phyloP scores from a whole-genome alignment of 2,329 filamentous ascomycete genomes.

The Myriosclerotinia scirpicola region DNA sequence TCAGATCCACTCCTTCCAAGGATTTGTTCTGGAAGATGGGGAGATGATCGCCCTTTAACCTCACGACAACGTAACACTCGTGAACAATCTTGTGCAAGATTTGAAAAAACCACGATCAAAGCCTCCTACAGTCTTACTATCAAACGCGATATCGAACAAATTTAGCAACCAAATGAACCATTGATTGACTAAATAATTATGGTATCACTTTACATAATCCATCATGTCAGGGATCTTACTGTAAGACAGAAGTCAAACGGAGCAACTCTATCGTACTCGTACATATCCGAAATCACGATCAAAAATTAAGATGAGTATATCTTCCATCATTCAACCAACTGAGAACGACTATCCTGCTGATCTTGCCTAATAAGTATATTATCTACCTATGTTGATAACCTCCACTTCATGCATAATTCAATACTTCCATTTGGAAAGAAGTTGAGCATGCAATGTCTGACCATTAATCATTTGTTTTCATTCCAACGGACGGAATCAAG shows the following conservation, averaged over 20 bases:
- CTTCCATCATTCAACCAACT: not conserved
- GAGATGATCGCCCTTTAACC: not conserved
- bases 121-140: not conserved
- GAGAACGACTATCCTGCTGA: not conserved
- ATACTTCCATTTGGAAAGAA: not conserved
- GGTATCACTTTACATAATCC: not conserved
- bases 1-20: constrained; percentile 9
- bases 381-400: constrained; percentile 11
- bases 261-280: not conserved
- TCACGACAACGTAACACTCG: not conserved
- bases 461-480: not conserved
- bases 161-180: not conserved
- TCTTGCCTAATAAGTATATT: constrained; percentile 3
- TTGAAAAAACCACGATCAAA: no score
- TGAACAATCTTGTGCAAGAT: no score
- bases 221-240: not conserved
- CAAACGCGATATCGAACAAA: not conserved
- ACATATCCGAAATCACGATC: constrained; percentile 10
- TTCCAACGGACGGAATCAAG: constrained; percentile 2
- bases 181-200: constrained; percentile 4
- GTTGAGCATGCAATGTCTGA: not conserved
- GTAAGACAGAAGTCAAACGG: constrained; percentile 2
- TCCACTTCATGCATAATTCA: constrained; percentile 16
- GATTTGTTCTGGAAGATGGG: constrained; percentile 20
- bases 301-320: not conserved